These are phyloP conservation scores for Solanum pinnatisectum DNA, from an alignment of 257 asterid genomes.

Conservation along the genomic window DNA sequence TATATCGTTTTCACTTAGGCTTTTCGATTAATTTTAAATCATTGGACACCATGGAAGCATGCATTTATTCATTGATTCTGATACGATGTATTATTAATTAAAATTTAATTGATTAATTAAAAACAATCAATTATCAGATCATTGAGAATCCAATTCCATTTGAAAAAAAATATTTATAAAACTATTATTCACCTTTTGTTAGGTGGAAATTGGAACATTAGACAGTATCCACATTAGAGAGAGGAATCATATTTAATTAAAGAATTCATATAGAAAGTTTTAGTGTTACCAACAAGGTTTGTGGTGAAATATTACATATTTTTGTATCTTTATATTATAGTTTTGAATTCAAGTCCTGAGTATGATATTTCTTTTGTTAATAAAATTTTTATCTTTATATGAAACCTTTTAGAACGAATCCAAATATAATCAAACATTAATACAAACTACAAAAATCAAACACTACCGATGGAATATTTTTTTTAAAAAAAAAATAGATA, in stretches of 20 bases:
- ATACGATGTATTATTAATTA: background rate
- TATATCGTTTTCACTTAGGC: background rate
- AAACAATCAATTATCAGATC: background rate
- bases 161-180: background rate
- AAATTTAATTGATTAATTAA: too few species aligned
- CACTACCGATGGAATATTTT: too few species aligned
- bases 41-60: background rate
- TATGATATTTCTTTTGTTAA: too few species aligned
- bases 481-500: background rate
- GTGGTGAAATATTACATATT: background rate
- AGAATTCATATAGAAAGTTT: background rate
- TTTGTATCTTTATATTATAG: too few species aligned
- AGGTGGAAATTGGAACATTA: background rate
- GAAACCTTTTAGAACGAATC: too few species aligned
- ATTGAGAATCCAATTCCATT: background rate
- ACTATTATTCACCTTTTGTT: background rate
- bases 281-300: too few species aligned
- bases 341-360: too few species aligned
- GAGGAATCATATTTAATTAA: background rate
- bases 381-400: too few species aligned
- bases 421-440: too few species aligned
- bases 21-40: background rate
- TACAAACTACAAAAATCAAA: background rate
- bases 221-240: background rate
- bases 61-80: background rate